These are phyloP conservation scores for Trichoderma afroharzianum DNA, from an alignment of 2,329 filamentous ascomycete species.

Conservation along the genomic window DNA sequence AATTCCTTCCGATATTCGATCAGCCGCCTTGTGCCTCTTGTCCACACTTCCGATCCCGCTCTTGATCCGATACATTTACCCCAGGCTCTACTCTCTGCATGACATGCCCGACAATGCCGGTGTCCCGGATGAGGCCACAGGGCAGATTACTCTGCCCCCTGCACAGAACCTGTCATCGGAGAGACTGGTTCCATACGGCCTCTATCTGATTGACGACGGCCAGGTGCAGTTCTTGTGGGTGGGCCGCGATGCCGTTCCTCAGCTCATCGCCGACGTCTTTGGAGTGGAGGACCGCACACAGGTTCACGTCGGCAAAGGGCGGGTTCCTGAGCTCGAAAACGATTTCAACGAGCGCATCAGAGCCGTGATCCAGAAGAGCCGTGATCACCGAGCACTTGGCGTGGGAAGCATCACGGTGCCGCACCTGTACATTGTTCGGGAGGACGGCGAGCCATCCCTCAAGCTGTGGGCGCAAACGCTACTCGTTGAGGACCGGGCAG, in stretches of 20 bases:
- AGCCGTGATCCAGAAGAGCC: slow-evolving; percentile 86
- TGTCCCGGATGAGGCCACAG: slow-evolving; percentile 77
- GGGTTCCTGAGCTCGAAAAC: slow-evolving; percentile 81
- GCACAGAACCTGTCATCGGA: slow-evolving; percentile 84
- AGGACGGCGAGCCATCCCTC: slow-evolving; percentile 92
- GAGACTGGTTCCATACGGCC: slow-evolving; percentile 79
- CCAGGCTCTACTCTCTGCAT: slow-evolving; percentile 78
- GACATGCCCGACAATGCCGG: slow-evolving; percentile 96
- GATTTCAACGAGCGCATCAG: slow-evolving; percentile 96
- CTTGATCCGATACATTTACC: slow-evolving; percentile 89
- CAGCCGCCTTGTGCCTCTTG: slow-evolving; percentile 87
- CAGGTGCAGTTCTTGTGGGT: slow-evolving; percentile 98
- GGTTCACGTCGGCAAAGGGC: slow-evolving; percentile 86
- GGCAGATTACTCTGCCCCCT: slow-evolving; percentile 83
- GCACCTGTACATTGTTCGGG: slow-evolving; percentile 87
- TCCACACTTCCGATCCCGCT: slow-evolving; percentile 89
- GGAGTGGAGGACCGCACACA: slow-evolving; percentile 78
- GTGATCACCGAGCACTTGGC: slow-evolving; percentile 79
- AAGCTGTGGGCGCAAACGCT: slow-evolving; percentile 97
- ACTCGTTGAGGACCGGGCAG: slow-evolving; percentile 89
- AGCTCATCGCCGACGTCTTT: slow-evolving; percentile 86
- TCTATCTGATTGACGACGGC: slow-evolving; percentile 95
- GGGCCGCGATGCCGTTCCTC: slow-evolving; percentile 85
- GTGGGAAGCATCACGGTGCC: slow-evolving; percentile 92
- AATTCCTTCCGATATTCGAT: slow-evolving; percentile 89